phyloP scores from a whole-genome alignment of 2,329 filamentous ascomycete species.

The Alternaria viburni region DNA sequence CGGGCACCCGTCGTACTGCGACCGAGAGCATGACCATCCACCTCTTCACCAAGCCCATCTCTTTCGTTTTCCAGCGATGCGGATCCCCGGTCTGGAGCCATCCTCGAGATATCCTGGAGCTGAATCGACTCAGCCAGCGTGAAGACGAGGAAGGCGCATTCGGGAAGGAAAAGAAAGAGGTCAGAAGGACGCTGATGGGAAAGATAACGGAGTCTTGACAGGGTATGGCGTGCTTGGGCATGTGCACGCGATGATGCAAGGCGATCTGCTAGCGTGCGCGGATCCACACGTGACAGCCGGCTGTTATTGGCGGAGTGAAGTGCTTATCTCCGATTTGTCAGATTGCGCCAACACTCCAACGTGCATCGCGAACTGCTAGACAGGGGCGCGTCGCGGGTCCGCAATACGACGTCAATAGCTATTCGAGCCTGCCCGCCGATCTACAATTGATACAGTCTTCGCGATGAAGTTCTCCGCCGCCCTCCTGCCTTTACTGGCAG shows the following conservation, averaged over 20 bases:
- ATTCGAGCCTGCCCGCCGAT: background rate
- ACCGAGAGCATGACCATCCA: conserved; percentile 20
- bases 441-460: background rate
- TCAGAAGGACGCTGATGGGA: conserved; percentile 7
- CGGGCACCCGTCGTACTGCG: conserved; percentile 24
- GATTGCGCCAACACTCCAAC: conserved; percentile 25
- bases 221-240: conserved; percentile 29
- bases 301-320: background rate
- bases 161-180: background rate
- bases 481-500: conserved; percentile 36
- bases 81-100: conserved; percentile 47
- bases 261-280: conserved; percentile 7
- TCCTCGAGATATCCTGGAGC: conserved; percentile 28
- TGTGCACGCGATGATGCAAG: conserved; percentile 28
- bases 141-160: background rate
- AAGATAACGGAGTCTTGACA: conserved; percentile 9
- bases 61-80: conserved; percentile 28
- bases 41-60: conserved; percentile 24
- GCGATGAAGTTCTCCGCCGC: conserved; percentile 35
- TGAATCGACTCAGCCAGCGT: conserved; percentile 28
- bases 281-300: conserved; percentile 19
- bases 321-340: conserved; percentile 44
- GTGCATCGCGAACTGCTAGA: conserved; percentile 21
- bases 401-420: background rate
- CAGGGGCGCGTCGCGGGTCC: conserved; percentile 9